Evolutionary conservation across 2,329 filamentous ascomycete genomes (phyloP), one percentile per base, ranked within the genome.

Genomic region (Scedosporium aurantiacum): DNA sequence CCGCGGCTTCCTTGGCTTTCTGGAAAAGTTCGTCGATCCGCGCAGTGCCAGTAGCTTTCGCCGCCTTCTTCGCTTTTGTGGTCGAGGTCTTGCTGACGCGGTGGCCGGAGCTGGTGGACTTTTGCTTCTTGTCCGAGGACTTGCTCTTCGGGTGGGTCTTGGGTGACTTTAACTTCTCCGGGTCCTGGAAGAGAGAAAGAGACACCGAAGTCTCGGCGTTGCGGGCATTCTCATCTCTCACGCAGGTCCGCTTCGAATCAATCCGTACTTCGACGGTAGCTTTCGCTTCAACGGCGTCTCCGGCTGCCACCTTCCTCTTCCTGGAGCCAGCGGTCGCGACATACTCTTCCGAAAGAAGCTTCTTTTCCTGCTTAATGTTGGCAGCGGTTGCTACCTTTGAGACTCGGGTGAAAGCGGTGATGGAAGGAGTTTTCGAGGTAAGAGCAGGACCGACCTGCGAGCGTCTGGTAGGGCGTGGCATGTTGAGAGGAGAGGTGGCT

Each of bases 401-500:
- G 57, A 81, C 70, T 60, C 78, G 79, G 55, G 75, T 67, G 66
- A 80, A 82, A 67, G 65, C 73, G 70, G 68, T 72, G 61, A 82
- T 80, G 64, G 69, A 63, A 14, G 60, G 40, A 28, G 65, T 54
- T 37, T 63, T 63, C 61, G 62, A 64, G 47, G 70, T 65, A 21
- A 64, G 58, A 58, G 60, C 66, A 60, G 47, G 58, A n/a, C 58
- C 58, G 18, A 41, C 58, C 45, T 50, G 27, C n/a, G 58, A 60
- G 62, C 67, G 65, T 64, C 65, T 68, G 61, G 66, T 61, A 23
- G 65, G 65, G 67, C 61, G 73, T 68, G 66, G 64, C 66, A 64
- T 72, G 60, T 57, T 67, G 63, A 54, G 43, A 60, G 41, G 59
- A 59, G 47, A 57, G 54, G 57, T 41, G 58, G 55, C 57, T 62